These are phyloP conservation scores for Tricholoma saponaceum DNA, from an alignment of 768 basidiomycete species.

Conservation along the genomic window DNA sequence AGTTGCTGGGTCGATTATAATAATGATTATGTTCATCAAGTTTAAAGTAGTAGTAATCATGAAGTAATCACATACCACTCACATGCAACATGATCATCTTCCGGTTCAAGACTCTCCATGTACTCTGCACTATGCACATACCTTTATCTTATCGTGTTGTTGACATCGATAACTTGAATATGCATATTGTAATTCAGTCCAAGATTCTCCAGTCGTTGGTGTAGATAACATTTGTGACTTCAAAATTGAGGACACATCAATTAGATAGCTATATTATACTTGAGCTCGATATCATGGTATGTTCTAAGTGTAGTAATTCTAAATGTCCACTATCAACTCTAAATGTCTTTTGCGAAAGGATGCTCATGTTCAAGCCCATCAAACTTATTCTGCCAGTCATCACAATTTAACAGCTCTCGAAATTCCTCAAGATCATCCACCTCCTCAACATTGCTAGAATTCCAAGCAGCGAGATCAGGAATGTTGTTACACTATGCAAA, in stretches of 20 bases:
- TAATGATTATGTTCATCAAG: too few species aligned
- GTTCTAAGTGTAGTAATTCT: background rate
- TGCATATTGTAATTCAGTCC: too few species aligned
- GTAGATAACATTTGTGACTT: too few species aligned
- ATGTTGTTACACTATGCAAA: constrained; percentile 5
- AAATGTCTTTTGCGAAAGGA: background rate
- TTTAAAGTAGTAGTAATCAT: too few species aligned
- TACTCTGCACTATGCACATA: too few species aligned
- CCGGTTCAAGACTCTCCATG: too few species aligned
- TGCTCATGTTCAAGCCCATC: background rate
- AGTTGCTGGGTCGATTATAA: too few species aligned
- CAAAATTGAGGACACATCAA: background rate
- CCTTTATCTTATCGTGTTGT: too few species aligned
- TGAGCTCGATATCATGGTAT: background rate
- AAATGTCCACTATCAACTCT: background rate
- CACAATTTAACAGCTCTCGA: background rate
- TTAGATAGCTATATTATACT: background rate
- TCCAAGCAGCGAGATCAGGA: constrained; percentile 46
- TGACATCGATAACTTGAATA: too few species aligned
- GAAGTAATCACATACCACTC: too few species aligned
- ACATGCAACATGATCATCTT: too few species aligned
- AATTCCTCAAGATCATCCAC: constrained; percentile 4
- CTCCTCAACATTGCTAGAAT: constrained; percentile 3
- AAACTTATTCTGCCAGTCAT: background rate
- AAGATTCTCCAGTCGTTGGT: too few species aligned